Base-by-base conservation (phyloP, 371 early-diverging fungal genomes). In the Quaeritorhiza haematococci region DNA sequence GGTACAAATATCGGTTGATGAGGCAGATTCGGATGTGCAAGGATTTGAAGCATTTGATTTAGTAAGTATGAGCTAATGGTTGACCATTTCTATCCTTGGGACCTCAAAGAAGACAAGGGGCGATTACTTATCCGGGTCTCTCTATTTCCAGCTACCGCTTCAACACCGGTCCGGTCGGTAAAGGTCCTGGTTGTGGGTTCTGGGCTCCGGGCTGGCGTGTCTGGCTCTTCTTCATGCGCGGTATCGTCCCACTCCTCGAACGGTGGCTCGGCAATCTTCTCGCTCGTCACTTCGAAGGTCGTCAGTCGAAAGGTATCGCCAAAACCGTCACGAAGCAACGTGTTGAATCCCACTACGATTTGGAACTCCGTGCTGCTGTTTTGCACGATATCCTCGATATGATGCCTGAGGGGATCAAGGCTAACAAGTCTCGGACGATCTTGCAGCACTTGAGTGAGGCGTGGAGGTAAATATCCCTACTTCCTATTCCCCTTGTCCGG, bases 141-240 rank as follows among this genome's bases (percentile, higher is more conserved):
- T 28, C 53, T 58, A 63, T n/a, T n/a, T n/a, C n/a, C n/a, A 75
- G 90, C 66, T 90, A 92, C 61, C 63, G 64, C 23, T 94, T 96
- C 78, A 98, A 92, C 71, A 93, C 93, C 5, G 96, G 96, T 2
- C 91, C 98, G 1, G 94, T 96, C 27, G 96, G 95, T 35, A 94
- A 95, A 67, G 97, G 96, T 48, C 98, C 98, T 28, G 98, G 98
- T 65, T 88, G 90, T 49, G 96, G 97, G 49, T 93, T 98, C 71
- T 99, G 99, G 99, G 98, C 95, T 15, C 98, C 98, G 34, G 91
- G 91, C 28, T 99, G 99, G 99, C 86, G 98, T 64, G 96, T 99
- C 27, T 99, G 99, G 99, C 84, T 96, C 27, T 96, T 96, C 80
- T 98, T 98, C 78, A 75, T 98, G 84, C 90, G 99, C 58, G 99